phyloP scores from a whole-genome alignment of 1,284 basidiomycete genomes.

The Moesziomyces parantarcticus region DNA sequence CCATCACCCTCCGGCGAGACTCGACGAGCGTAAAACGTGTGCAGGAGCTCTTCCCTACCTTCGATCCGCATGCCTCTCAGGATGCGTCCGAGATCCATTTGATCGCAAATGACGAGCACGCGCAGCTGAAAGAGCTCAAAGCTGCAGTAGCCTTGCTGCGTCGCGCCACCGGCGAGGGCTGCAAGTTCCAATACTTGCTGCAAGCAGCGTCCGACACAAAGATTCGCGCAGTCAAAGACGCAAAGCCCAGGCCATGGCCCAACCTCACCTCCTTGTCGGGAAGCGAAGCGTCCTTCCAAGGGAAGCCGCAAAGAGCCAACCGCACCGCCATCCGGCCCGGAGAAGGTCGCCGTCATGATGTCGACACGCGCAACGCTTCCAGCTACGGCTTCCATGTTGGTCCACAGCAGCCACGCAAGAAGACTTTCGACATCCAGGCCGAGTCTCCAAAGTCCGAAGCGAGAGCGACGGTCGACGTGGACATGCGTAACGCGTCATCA shows the following conservation, averaged over 20 bases:
- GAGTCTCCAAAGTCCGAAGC: constrained; percentile 16
- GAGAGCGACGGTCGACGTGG: constrained; percentile 2
- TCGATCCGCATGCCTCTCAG: constrained; percentile 26
- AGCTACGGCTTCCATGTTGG: not conserved
- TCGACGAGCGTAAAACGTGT: constrained; percentile 11
- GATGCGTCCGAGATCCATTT: constrained; percentile 20
- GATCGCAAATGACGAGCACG: constrained; percentile 7
- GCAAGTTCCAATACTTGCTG: not conserved
- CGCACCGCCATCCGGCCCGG: constrained; percentile 29
- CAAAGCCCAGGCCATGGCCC: no score
- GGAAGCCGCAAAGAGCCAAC: not conserved
- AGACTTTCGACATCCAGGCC: constrained; percentile 32
- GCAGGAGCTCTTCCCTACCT: constrained; percentile 14
- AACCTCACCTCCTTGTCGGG: no score
- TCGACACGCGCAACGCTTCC: not conserved
- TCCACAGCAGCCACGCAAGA: constrained; percentile 8
- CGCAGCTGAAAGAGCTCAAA: constrained; percentile 3
- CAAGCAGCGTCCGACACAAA: no score
- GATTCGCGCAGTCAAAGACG: no score
- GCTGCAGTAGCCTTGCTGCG: not conserved
- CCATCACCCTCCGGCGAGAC: constrained; percentile 7
- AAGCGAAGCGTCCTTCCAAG: no score
- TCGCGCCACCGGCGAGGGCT: no score
- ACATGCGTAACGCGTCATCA: constrained; percentile 6
- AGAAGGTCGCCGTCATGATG: not conserved